Evolutionary conservation across 2,329 filamentous ascomycete species (phyloP).

Genomic region (Dactylonectria macrodidyma): DNA sequence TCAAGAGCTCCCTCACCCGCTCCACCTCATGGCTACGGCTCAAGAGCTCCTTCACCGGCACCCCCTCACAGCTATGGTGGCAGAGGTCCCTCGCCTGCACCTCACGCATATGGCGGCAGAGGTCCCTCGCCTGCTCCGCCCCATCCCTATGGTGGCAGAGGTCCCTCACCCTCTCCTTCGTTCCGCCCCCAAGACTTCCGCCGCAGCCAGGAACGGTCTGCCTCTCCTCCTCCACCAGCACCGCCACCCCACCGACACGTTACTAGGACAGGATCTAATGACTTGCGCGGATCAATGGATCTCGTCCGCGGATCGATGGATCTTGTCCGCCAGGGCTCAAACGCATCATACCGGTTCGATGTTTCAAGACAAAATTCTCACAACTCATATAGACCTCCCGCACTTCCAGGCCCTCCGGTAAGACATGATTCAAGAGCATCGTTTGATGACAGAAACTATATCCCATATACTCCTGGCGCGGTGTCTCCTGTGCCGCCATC

Average conservation of each 20-base stretch:
- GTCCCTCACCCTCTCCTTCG: slow-evolving; percentile 56
- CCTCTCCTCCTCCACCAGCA: slow-evolving; percentile 83
- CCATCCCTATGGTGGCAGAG: slow-evolving; percentile 38
- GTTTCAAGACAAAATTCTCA: slow-evolving; percentile 58
- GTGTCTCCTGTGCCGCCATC: slow-evolving; percentile 79
- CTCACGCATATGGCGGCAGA: slow-evolving; percentile 49
- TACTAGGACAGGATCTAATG: slow-evolving; percentile 53
- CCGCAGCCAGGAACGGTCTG: slow-evolving; percentile 55
- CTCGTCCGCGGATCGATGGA: slow-evolving; percentile 46
- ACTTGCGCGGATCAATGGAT: slow-evolving; percentile 48
- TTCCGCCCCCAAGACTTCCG: slow-evolving; percentile 47
- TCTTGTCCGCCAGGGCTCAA: slow-evolving; percentile 54
- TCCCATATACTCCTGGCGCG: slow-evolving; percentile 65
- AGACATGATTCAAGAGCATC: slow-evolving; percentile 43
- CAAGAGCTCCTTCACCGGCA: slow-evolving; percentile 55
- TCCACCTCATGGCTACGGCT: slow-evolving; percentile 47
- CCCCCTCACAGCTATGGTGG: slow-evolving; percentile 40
- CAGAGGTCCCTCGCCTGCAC: slow-evolving; percentile 42
- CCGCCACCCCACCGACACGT: slow-evolving; percentile 87
- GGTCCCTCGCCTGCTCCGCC: slow-evolving; percentile 54
- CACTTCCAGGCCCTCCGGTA: slow-evolving; percentile 36
- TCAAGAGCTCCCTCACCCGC: slow-evolving; percentile 50
- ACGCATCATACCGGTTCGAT: slow-evolving; percentile 51
- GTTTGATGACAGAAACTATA: slow-evolving; percentile 53
- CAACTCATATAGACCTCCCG: slow-evolving; percentile 52